Base-by-base conservation (phyloP, 1,139 yeast species). In the Yamadazyma dushanensis region DNA sequence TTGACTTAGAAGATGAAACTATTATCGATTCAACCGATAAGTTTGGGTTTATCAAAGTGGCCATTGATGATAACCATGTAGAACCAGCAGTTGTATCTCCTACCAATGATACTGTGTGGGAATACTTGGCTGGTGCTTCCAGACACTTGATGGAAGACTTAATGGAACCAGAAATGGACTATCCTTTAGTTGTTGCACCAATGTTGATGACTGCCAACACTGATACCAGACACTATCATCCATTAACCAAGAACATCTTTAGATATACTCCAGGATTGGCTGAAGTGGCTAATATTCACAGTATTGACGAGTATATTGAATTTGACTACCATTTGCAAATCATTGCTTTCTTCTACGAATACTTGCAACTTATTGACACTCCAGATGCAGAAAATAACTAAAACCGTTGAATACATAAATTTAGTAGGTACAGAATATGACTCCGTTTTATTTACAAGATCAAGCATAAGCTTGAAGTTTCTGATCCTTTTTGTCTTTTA, bases 201-300 rank as follows among this genome's bases (percentile, higher is more conserved):
- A 66, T 76, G 14, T 54, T 85, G 34, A 76, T 84, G 78, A 72
- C 86, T 5, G 96, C 86, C 21, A 88, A 87, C 59, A 88, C 96
- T 2, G 96, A 88, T 56, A 87, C 96, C 7, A 75, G 77, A 53
- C 75, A 78, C 54, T 87, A 84, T 62, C 85, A 94, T 90, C 60
- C 68, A 34, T 67, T 88, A 53, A 76, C 89, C n/a, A 66, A 69
- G 37, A 77, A 84, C 54, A 85, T 89, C 41, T 86, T 72, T 67
- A 73, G 96, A 49, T 82, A 73, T 57, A 55, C 72, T 14, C 85
- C 83, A 16, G 46, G 48, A 35, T 49, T 49, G 21, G 47, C 45
- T 14, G 58, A 50, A 13, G 47, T 44, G 24, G 31, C 16, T n/a
- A 37, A 40, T 20, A 47, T 62, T 34, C 76, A 70, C 45, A 62